Base-by-base conservation (phyloP, 345 rosid species). In the Lagerstroemia speciosa region DNA sequence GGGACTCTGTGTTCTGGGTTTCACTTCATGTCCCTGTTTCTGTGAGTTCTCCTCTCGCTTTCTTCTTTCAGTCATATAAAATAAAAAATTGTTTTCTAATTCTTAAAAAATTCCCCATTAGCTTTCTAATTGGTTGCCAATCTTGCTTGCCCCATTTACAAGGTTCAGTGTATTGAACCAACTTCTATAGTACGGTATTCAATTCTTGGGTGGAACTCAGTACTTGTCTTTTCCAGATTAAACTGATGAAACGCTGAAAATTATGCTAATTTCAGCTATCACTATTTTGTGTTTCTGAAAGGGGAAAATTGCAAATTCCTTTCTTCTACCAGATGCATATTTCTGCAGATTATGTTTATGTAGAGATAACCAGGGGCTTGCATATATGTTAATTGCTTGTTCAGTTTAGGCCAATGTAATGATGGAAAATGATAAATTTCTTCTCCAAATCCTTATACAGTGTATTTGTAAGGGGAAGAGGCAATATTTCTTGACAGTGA, bases 391-490 rank as follows among this genome's bases (percentile, higher is more conserved):
- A 45, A 14, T 4, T 9, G 4, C 15, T 45, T 1, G 50, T 6
- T 53, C 60, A n/a, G 60, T 53, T 53, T 53, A 53, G 60, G 27
- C 60, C 7, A 53, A 53, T n/a, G 0, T 1, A 22, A 53, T 53
- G 60, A 53, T 53, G 60, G 60, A 2, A n/a, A n/a, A 24, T 53
- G 30, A 22, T 53, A 53, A 52, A 52, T 53, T 53, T 53, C 29
- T 53, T 53, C 60, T 53, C 29, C 60, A 8, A 30, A 10, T 58
- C 63, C 34, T 58, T 58, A 10, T 26, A 15, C 63, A 27, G 63
- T 58, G 60, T 29, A 26, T 65, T 83, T 76, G 52, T 8, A 24
- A 38, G 43, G 79, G 83, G 71, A 58, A 68, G 69, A 70, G 64
- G 64, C 33, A 29, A 66, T 72, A 31, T 68, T 67, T 67, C 33